Conservation (phyloP, 2,329 filamentous ascomycete genomes). For the Diaporthe destruens region DNA sequence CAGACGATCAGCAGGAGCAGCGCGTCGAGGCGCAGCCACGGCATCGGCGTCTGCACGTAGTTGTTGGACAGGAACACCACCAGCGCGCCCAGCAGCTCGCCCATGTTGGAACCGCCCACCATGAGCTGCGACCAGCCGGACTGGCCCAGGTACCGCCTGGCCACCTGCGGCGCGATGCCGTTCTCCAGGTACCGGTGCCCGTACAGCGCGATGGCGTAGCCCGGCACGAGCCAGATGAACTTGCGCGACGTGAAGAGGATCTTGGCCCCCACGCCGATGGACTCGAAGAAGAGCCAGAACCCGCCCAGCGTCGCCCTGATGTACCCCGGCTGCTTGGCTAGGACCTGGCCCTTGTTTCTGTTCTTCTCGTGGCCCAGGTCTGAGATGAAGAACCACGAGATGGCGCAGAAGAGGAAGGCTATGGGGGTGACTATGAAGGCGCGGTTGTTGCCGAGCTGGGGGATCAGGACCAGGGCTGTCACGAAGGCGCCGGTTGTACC, state of each 20-base stretch:
- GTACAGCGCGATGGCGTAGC: constrained; percentile 63
- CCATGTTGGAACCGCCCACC: constrained; percentile 63
- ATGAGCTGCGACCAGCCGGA: constrained; percentile 64
- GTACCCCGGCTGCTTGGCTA: constrained; percentile 49
- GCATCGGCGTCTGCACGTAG: constrained; percentile 61
- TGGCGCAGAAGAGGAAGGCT: constrained; percentile 57
- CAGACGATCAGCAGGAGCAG: constrained; percentile 60
- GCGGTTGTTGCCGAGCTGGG: constrained; percentile 63
- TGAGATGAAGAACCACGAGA: constrained; percentile 61
- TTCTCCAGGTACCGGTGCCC: constrained; percentile 65
- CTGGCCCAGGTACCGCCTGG: constrained; percentile 60
- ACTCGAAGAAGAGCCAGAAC: constrained; percentile 60
- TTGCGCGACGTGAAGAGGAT: constrained; percentile 61
- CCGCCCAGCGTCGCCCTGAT: constrained; percentile 53
- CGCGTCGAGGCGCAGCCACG: constrained; percentile 63
- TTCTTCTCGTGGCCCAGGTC: constrained; percentile 52
- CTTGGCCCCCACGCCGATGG: constrained; percentile 58
- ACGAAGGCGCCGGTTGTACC: constrained; percentile 61
- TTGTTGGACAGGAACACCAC: constrained; percentile 64
- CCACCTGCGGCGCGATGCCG: constrained; percentile 59
- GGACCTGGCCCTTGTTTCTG: constrained; percentile 38
- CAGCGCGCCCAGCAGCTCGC: constrained; percentile 61
- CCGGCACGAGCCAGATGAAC: constrained; percentile 63
- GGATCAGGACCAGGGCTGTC: constrained; percentile 63
- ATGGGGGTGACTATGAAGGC: constrained; percentile 64